These are phyloP conservation scores for Candida montana DNA, from an alignment of 805 yeast genomes.

Conservation along the genomic window DNA sequence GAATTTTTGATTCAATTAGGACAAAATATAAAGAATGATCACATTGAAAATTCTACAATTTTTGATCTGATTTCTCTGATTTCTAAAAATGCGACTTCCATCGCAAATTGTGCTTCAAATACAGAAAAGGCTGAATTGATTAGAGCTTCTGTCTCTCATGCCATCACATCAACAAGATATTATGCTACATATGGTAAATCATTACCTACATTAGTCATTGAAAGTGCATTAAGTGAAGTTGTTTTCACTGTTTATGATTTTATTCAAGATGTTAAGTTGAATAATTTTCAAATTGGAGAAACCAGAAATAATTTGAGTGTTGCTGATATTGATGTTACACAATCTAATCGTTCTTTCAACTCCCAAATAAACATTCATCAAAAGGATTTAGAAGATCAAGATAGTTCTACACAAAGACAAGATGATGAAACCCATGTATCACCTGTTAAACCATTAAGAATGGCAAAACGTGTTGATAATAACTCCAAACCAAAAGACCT, in stretches of 20 bases:
- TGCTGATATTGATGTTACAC: neutral
- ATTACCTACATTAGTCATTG: conserved; percentile 64
- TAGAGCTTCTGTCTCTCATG: conserved; percentile 65
- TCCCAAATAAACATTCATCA: conserved; percentile 4
- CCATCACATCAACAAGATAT: conserved; percentile 73
- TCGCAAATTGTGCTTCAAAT: conserved; percentile 25
- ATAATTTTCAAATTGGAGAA: neutral
- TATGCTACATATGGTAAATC: conserved; percentile 57
- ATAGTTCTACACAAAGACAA: neutral
- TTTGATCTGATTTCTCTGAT: conserved; percentile 49
- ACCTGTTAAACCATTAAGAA: conserved; percentile 64
- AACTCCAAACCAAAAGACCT: conserved; percentile 16
- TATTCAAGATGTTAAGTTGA: conserved; percentile 47
- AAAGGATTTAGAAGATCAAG: neutral
- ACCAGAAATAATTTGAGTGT: neutral
- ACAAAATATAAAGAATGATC: conserved; percentile 17
- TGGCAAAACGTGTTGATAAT: conserved; percentile 47
- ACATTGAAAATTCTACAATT: conserved; percentile 28
- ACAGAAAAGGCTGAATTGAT: conserved; percentile 43
- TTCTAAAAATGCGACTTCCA: conserved; percentile 32
- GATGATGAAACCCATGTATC: conserved; percentile 24
- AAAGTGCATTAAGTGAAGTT: conserved; percentile 72
- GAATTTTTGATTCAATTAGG: conserved; percentile 34
- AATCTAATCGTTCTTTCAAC: conserved; percentile 6
- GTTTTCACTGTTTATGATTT: conserved; percentile 61